Conservation (phyloP, 768 basidiomycete genomes). For the Serendipita sp. region DNA sequence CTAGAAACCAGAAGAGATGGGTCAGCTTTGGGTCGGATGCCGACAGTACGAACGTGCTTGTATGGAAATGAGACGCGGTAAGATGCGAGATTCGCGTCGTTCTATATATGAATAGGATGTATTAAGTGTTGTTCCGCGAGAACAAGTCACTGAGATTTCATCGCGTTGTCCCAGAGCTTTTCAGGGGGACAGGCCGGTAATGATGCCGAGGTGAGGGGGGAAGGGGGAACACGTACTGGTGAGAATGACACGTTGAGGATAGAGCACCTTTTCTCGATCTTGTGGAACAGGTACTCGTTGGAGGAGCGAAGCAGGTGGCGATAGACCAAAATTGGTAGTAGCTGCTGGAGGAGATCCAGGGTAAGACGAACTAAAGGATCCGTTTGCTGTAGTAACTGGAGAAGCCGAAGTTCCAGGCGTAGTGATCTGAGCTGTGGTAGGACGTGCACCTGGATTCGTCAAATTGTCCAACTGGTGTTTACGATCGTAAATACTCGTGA, state of each 20-base stretch:
- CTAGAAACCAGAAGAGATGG: slow-evolving; percentile 15
- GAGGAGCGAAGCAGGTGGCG: not conserved
- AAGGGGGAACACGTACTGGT: slow-evolving; percentile 43
- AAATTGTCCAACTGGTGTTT: slow-evolving; percentile 35
- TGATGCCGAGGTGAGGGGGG: slow-evolving; percentile 9
- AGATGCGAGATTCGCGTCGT: not conserved
- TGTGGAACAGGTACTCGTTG: slow-evolving; percentile 16
- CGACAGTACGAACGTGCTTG: slow-evolving; percentile 2
- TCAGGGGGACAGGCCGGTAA: not conserved
- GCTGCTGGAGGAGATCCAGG: not conserved
- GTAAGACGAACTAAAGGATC: slow-evolving; percentile 1
- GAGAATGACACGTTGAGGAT: slow-evolving; percentile 67
- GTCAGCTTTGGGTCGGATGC: not conserved
- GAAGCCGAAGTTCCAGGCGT: slow-evolving; percentile 1
- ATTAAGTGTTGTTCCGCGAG: slow-evolving; percentile 7
- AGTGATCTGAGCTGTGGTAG: not conserved
- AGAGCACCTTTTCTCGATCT: slow-evolving; percentile 56
- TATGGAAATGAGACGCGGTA: not conserved
- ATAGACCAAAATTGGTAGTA: slow-evolving; percentile 8
- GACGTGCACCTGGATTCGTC: slow-evolving; percentile 15
- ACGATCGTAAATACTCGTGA: not conserved
- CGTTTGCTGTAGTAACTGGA: slow-evolving; percentile 6
- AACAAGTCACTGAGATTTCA: not conserved
- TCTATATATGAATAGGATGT: slow-evolving; percentile 4
- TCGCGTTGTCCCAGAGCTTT: not conserved